Percentiles rank a stretch among this genome's conserved stretches.
These are phyloP conservation scores for Hymenoscyphus salicellus DNA, from an alignment of 2,329 filamentous ascomycete species.

Conservation along the genomic window DNA sequence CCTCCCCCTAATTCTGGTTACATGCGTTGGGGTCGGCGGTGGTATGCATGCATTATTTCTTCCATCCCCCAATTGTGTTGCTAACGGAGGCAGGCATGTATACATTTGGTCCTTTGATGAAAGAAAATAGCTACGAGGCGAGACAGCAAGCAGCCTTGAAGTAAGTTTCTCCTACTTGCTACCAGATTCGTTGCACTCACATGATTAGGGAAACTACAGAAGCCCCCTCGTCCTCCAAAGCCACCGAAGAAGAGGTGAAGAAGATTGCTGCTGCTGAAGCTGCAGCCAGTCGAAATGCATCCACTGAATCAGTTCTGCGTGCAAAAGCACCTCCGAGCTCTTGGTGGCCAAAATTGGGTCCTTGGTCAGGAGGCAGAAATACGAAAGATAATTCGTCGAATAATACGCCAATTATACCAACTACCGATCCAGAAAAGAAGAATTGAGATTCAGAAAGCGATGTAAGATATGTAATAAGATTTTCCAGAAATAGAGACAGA, in stretches of 20 bases:
- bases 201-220: constrained; percentile 1
- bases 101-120: constrained; percentile 2
- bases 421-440: constrained; percentile 6
- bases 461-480: too few relatives aligned
- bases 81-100: not conserved
- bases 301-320: constrained; percentile 22
- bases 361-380: constrained; percentile 16
- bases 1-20: not conserved
- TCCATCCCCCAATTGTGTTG: not conserved
- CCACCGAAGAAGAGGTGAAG: not conserved
- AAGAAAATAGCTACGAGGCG: not conserved
- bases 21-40: not conserved
- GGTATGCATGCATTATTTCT: not conserved
- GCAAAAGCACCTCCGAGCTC: constrained; percentile 18
- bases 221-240: not conserved
- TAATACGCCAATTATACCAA: not conserved
- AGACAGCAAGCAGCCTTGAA: not conserved
- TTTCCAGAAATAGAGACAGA: too few relatives aligned
- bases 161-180: not conserved
- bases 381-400: not conserved
- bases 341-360: constrained; percentile 26
- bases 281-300: constrained; percentile 20
- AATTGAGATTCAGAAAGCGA: not conserved
- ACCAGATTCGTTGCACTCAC: not conserved
- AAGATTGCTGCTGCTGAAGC: not conserved